Evolutionary conservation across 192 early-diverging fungal genomes (phyloP), one percentile per base, ranked within the genome.

Genomic region (Piromyces finnis): DNA sequence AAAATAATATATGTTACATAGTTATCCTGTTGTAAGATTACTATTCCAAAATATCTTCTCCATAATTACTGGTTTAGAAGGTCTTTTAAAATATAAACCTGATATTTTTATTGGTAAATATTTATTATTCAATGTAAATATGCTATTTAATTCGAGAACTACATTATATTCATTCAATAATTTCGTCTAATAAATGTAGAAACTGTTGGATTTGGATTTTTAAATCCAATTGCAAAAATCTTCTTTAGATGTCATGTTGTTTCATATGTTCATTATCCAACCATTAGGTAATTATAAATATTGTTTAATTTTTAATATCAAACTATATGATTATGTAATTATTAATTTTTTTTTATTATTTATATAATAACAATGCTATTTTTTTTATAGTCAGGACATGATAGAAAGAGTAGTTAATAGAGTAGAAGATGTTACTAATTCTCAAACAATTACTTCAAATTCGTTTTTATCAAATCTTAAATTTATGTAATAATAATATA

Each of bases 201-300:
- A 82, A 96, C 97, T 0, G 92, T 98, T 84, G 98, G 98, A 36
- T 97, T 94, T 84, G 97, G 95, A 12, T 98, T 98, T 80, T 94
- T 92, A 4, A 97, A 95, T 84, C 96, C 96, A 13, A 78, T 96
- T 4, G 91, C 92, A 0, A 87, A 86, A 68, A 78, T 88, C 29
- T 77, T 96, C 30, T 88, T 87, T 30, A 83, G 88, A 1, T 83
- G 87, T 68, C 87, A 88, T 77, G 89, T 92, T 2, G 88, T 93
- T 0, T 88, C 96, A 0, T 99, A 99, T 82, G 93, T 94, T 26
- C 98, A 99, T 85, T 99, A 99, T 81, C 98, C 98, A 15, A 92
- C 92, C 14, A 95, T 99, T 78, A 94, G 91, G 85, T 92, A 85
- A n/a, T 79, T 28, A 18, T 84, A 28, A 82, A 87, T n/a, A n/a